Percentiles rank a stretch among this genome's conserved stretches.
phyloP scores from a whole-genome alignment of 176 grass and related monocot genomes.

The Lolium multiflorum region DNA sequence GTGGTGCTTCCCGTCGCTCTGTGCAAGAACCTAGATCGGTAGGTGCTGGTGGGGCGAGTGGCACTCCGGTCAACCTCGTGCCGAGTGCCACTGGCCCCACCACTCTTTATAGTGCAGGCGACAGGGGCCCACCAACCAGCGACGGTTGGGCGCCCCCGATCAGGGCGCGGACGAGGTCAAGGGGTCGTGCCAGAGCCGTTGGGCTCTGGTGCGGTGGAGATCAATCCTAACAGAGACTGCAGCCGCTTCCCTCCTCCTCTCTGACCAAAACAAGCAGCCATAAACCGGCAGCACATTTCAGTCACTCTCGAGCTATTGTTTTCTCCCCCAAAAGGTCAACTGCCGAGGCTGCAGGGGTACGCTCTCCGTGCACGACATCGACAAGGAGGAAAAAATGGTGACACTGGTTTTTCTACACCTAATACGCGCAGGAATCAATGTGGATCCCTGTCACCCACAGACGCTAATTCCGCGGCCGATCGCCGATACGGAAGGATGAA shows the following conservation, averaged over 20 bases:
- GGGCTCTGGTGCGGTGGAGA: no score
- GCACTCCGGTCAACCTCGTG: no score
- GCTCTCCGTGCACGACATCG: not conserved
- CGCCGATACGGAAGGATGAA: not conserved
- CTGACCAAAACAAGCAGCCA: not conserved
- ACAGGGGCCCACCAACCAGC: no score
- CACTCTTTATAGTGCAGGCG: no score
- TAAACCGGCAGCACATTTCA: not conserved
- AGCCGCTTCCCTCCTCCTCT: not conserved
- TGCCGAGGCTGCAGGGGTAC: not conserved
- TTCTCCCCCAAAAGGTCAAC: conserved; percentile 12
- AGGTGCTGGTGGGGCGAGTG: no score
- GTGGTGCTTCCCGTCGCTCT: no score
- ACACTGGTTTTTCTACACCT: not conserved
- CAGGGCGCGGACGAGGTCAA: no score
- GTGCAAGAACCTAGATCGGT: no score
- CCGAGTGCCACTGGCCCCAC: no score
- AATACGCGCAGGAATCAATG: conserved; percentile 19
- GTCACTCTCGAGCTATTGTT: not conserved
- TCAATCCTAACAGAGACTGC: not conserved
- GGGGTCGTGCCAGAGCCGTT: no score
- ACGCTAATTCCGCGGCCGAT: not conserved
- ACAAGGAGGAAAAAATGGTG: not conserved
- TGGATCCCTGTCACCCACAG: conserved; percentile 22
- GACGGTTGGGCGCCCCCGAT: no score